Conservation (phyloP, 441 rosid genomes). For the Gossypium gossypioides region DNA sequence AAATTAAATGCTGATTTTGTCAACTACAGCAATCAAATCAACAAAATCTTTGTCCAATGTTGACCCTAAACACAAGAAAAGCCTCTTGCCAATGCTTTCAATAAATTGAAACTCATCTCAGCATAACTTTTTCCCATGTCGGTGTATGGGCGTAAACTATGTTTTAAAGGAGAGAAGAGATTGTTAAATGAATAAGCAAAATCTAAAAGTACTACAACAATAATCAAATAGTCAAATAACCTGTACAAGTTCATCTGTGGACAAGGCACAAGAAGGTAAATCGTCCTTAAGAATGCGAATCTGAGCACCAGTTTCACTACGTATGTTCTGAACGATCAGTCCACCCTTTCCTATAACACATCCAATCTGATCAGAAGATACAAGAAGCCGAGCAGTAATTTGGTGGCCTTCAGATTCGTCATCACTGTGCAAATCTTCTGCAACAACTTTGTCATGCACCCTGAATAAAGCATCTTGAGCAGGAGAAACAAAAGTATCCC, state of each 20-base stretch:
- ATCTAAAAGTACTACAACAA: neutral
- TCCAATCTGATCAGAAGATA: slow-evolving; percentile 97
- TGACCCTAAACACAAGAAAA: neutral
- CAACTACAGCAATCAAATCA: neutral
- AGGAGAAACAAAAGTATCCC: slow-evolving; percentile 50
- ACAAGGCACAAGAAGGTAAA: slow-evolving; percentile 77
- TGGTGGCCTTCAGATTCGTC: slow-evolving; percentile 56
- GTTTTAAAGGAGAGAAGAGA: neutral
- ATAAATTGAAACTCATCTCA: neutral
- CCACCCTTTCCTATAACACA: slow-evolving; percentile 97
- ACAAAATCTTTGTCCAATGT: neutral
- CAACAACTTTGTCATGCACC: slow-evolving; percentile 73
- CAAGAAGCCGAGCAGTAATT: slow-evolving; percentile 69
- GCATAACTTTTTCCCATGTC: neutral
- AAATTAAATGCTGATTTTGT: neutral
- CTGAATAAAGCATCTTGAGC: slow-evolving; percentile 91
- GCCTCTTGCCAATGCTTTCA: neutral
- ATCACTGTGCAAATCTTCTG: slow-evolving; percentile 52
- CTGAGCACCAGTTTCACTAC: slow-evolving; percentile 86
- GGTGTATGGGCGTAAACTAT: neutral
- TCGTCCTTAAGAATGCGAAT: slow-evolving; percentile 87
- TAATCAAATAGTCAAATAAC: slow-evolving; percentile 24
- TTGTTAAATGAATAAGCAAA: neutral
- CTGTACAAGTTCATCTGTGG: slow-evolving; percentile 92
- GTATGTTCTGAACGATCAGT: slow-evolving; percentile 72